Evolutionary conservation across 768 basidiomycete genomes (phyloP).

Genomic region (Rhizopogon sp.): DNA sequence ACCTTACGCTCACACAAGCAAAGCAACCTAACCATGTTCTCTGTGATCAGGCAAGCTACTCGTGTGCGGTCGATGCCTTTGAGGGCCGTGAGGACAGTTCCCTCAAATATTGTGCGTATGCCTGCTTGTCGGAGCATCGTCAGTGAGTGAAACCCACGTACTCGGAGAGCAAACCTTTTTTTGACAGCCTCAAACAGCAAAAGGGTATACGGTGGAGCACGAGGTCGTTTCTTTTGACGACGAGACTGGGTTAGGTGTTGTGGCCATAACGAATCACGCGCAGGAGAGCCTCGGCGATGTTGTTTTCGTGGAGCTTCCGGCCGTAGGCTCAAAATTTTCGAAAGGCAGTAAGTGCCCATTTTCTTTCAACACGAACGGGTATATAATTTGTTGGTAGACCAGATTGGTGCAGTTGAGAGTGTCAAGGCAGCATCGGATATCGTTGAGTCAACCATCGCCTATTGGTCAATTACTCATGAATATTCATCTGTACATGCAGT

Average conservation of each 20-base stretch:
- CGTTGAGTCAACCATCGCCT: constrained; percentile 35
- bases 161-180: background rate
- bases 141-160: constrained; percentile 1
- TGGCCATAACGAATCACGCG: constrained; percentile 90
- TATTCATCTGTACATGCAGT: constrained; percentile 38
- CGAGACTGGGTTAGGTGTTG: constrained; percentile 65
- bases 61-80: background rate
- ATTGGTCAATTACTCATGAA: constrained; percentile 7
- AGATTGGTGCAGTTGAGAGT: constrained; percentile 91
- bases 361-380: background rate
- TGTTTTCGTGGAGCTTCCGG: constrained; percentile 91
- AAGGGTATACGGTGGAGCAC: constrained; percentile 82
- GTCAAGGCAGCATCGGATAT: constrained; percentile 97
- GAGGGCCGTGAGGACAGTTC: background rate
- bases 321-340: constrained; percentile 51
- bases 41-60: background rate
- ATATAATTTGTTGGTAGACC: constrained; percentile 38
- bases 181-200: constrained; percentile 38
- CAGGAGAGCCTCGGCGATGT: constrained; percentile 92
- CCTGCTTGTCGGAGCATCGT: constrained; percentile 3
- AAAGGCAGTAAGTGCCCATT: constrained; percentile 63
- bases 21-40: constrained; percentile 5
- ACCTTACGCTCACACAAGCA: background rate
- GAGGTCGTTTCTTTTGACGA: constrained; percentile 83
- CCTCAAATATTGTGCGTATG: background rate